phyloP scores from a whole-genome alignment of 2,329 filamentous ascomycete species.

The Alternaria gaisen region DNA sequence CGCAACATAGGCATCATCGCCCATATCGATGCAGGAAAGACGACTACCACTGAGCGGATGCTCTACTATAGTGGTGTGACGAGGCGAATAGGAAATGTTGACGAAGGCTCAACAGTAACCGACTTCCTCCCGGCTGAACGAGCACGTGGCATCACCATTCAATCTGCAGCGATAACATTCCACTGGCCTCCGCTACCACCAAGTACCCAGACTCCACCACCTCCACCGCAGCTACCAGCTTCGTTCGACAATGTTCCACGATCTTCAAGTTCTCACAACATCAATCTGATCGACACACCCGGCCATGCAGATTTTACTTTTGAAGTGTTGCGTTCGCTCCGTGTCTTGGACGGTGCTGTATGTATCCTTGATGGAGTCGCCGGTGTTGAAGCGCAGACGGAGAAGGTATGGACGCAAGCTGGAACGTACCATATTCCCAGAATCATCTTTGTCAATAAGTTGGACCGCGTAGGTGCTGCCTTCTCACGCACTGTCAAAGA shows the following conservation, averaged over 20 bases:
- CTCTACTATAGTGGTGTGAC: constrained; percentile 95
- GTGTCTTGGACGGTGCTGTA: constrained; percentile 88
- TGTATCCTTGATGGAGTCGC: constrained; percentile 93
- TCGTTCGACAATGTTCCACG: constrained; percentile 50
- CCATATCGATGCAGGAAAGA: constrained; percentile 98
- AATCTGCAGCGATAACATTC: constrained; percentile 95
- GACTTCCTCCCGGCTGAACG: constrained; percentile 95
- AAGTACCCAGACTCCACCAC: constrained; percentile 25
- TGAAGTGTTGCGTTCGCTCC: constrained; percentile 89
- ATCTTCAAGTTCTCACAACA: constrained; percentile 64
- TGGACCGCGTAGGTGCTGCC: constrained; percentile 81
- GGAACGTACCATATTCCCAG: constrained; percentile 85
- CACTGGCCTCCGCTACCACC: constrained; percentile 78
- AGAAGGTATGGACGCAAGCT: constrained; percentile 94
- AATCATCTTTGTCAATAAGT: constrained; percentile 83
- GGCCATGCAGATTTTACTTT: constrained; percentile 98
- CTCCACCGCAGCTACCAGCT: constrained; percentile 41
- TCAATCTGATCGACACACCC: constrained; percentile 81
- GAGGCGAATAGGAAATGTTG: constrained; percentile 87
- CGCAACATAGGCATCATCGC: constrained; percentile 98
- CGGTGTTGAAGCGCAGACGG: constrained; percentile 95
- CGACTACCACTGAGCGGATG: constrained; percentile 98
- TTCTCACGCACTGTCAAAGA: constrained; percentile 89
- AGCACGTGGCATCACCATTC: constrained; percentile 93
- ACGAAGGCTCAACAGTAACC: constrained; percentile 95